Base-by-base conservation (phyloP, 208 protist species). In the Acanthamoeba sp. region DNA sequence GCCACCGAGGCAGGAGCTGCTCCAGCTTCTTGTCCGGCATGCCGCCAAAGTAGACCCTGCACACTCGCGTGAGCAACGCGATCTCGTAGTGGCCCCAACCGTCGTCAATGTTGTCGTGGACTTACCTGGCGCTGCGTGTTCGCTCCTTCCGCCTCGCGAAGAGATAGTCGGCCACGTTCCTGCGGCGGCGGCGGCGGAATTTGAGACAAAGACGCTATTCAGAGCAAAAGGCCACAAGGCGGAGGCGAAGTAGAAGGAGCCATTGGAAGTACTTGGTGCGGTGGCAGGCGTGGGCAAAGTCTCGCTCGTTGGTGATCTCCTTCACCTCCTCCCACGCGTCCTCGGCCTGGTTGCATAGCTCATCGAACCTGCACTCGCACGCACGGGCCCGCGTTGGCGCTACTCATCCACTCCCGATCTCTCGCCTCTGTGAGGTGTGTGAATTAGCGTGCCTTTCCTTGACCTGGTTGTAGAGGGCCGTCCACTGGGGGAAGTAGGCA, bases 1-100 rank as follows among this genome's bases (percentile, higher is more conserved):
- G 36, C 69, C 69, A 78, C 40, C 69, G 69, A 9, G 69, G 69
- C 36, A 78, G 24, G 6, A 78, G 14, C 69, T 78, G 69, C 18
- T 78, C 69, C 69, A 78, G 69, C 32, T 78, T 78, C 69, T 78
- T 78, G 32, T 78, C 69, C n/a, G 69, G 69, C 69, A 78, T 32
- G 1, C 24, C 24, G 16, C 36, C 69, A 42, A 42, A 78, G 69
- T 42, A 78, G 16, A 16, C 36, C 69, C 62, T 69, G n/a, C 12
- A 62, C 55, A 62, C n/a, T n/a, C n/a, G n/a, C n/a, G n/a, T 62
- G 55, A 27, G 55, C 22, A 22, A 62, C 55, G 55, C 22, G 55
- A 62, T 22, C 55, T 62, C 12, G 12, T 62, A 22, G 12, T 12
- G 22, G 55, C 55, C 12, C 55, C 12, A 12, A 62, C 22, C 55